Conservation (phyloP, 345 rosid genomes). For the Raphanus sativus region DNA sequence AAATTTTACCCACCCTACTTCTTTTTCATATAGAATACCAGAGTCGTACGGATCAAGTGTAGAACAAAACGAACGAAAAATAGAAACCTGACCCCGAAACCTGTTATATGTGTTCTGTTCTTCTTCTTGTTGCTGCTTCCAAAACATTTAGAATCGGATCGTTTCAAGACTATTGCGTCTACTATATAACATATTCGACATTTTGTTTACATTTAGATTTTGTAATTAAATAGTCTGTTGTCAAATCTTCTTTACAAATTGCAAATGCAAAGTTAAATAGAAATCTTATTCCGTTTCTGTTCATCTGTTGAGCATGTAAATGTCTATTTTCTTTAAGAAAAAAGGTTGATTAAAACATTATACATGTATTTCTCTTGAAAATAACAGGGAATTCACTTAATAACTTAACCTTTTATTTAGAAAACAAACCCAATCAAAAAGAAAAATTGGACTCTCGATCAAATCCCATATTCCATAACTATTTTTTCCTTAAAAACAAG, state of each 20-base stretch:
- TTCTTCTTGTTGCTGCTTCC: slow-evolving; percentile 13
- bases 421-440: not conserved
- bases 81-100: slow-evolving; percentile 9
- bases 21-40: not conserved
- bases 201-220: not conserved
- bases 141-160: not conserved
- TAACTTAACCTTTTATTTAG: not conserved
- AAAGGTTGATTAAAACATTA: not conserved
- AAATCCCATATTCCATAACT: not conserved
- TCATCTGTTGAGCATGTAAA: not conserved
- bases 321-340: not conserved
- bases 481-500: not conserved
- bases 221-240: not conserved
- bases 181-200: not conserved
- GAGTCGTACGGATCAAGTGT: slow-evolving; percentile 10
- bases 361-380: not conserved
- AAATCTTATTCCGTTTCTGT: not conserved
- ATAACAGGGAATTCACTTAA: not conserved
- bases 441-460: not conserved
- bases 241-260: not conserved
- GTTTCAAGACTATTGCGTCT: not conserved
- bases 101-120: slow-evolving; percentile 6
- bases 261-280: not conserved
- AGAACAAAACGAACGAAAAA: slow-evolving; percentile 1
- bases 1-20: not conserved